Conservation (phyloP, 305 asterid species). For the Solanum hybrid region DNA sequence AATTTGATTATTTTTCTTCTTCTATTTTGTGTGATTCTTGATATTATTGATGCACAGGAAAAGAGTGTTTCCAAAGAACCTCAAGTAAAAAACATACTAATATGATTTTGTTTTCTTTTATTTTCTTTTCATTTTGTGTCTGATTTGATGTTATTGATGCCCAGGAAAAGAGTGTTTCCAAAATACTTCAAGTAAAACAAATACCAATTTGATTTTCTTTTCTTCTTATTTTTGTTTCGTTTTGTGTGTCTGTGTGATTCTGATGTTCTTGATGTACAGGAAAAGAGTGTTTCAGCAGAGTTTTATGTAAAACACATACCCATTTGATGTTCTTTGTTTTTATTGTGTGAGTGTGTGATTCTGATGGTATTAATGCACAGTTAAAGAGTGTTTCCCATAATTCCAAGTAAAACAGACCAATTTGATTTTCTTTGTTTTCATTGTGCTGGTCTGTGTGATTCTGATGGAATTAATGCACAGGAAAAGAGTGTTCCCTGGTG, state of each 20-base stretch:
- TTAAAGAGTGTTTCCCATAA: background rate
- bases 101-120: background rate
- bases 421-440: constrained; percentile 1
- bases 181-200: background rate
- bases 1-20: background rate
- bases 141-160: background rate
- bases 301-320: background rate
- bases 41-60: background rate
- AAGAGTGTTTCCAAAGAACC: background rate
- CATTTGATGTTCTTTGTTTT: background rate
- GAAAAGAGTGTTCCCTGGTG: constrained; percentile 61
- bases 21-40: background rate
- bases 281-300: constrained; percentile 37
- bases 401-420: background rate
- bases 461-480: constrained; percentile 23
- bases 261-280: constrained; percentile 23
- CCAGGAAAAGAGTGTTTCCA: background rate
- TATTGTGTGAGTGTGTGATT: background rate
- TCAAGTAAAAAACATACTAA: background rate
- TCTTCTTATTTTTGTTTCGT: background rate
- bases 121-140: background rate
- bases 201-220: background rate
- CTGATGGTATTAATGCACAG: background rate
- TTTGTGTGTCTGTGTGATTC: constrained; percentile 5
- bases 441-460: constrained; percentile 11